These are phyloP conservation scores for Russula ochroleuca DNA, from an alignment of 768 basidiomycete genomes.

Conservation along the genomic window DNA sequence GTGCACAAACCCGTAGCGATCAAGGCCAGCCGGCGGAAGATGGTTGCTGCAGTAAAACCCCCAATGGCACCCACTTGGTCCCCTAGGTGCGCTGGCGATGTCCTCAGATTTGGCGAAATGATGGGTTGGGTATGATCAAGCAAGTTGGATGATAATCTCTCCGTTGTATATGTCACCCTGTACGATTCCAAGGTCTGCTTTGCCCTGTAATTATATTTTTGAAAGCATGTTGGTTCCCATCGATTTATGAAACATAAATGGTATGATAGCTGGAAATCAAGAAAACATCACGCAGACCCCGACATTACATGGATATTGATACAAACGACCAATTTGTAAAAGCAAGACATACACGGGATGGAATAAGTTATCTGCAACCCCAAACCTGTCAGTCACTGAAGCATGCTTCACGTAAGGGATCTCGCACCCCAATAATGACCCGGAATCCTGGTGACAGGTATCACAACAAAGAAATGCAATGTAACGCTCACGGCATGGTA, in stretches of 20 bases:
- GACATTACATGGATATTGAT: constrained; percentile 16
- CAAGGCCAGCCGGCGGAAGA: constrained; percentile 41
- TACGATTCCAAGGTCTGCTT: constrained; percentile 2
- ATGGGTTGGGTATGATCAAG: constrained; percentile 53
- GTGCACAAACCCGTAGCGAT: constrained; percentile 34
- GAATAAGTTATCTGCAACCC: constrained; percentile 21
- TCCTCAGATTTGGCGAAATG: constrained; percentile 56
- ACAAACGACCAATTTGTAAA: constrained; percentile 6
- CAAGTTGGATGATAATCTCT: not conserved
- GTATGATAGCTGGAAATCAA: constrained; percentile 1
- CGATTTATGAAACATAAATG: not conserved
- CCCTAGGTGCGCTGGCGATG: constrained; percentile 48
- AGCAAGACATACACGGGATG: not conserved
- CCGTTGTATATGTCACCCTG: constrained; percentile 3
- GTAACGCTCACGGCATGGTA: constrained; percentile 4
- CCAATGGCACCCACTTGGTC: constrained; percentile 21
- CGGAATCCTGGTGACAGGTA: constrained; percentile 6
- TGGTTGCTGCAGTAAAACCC: constrained; percentile 30
- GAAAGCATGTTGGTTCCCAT: not conserved
- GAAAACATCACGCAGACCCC: constrained; percentile 3
- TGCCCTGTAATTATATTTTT: constrained; percentile 8
- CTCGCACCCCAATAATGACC: constrained; percentile 11
- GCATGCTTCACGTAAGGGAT: too few species aligned
- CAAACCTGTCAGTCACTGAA: constrained; percentile 4
- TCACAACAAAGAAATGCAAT: not conserved